Percentiles rank a stretch among this genome's conserved stretches.
Conservation (phyloP, 2,329 filamentous ascomycete genomes). For the Albifimbria verrucaria region DNA sequence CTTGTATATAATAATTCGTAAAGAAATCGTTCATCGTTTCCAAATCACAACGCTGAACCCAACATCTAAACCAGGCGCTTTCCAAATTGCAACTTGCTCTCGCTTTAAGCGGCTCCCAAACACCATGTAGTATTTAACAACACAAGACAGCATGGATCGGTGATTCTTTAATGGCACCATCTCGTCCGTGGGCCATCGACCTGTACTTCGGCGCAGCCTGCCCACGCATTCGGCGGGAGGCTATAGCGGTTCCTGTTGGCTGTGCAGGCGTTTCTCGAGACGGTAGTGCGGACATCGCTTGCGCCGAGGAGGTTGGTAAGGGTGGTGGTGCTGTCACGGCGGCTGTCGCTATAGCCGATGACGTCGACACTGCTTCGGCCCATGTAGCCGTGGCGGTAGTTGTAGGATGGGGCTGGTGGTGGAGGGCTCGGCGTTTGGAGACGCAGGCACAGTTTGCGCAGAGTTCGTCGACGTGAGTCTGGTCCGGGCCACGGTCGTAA, state of each 20-base stretch:
- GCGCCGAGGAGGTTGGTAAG: background rate
- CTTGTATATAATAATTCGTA: no score
- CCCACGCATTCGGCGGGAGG: background rate
- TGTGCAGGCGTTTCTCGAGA: background rate
- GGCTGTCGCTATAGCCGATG: background rate
- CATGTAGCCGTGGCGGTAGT: background rate
- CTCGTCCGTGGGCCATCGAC: background rate
- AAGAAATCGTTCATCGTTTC: no score
- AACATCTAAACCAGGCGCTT: no score
- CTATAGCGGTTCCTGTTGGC: background rate
- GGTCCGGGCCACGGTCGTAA: constrained; percentile 9
- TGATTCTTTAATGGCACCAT: background rate
- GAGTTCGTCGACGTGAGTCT: constrained; percentile 5
- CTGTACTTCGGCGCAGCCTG: background rate
- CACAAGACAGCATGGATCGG: no score
- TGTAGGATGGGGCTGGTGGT: background rate
- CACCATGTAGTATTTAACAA: no score
- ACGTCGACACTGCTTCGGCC: background rate
- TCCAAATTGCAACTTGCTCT: no score
- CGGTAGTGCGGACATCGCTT: no score
- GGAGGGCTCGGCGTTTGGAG: background rate
- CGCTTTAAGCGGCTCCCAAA: no score
- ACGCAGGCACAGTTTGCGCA: background rate
- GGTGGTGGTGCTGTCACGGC: background rate
- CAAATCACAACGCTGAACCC: no score